Evolutionary conservation across 495 filamentous ascomycete genomes (phyloP), one percentile per base, ranked within the genome.

Genomic region (Penicillium turbatum): DNA sequence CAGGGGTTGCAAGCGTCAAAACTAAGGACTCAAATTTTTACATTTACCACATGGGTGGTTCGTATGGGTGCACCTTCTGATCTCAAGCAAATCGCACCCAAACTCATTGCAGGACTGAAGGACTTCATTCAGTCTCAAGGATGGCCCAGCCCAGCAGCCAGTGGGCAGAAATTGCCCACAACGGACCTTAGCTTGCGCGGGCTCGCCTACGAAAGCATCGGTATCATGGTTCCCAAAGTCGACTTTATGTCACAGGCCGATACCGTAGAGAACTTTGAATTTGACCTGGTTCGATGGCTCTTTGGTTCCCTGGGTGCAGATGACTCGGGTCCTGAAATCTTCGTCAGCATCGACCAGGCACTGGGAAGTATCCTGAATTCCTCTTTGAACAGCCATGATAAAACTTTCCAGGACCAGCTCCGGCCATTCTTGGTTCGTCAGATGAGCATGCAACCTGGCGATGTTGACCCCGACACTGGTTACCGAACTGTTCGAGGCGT

Each of bases 331-430:
- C 81, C 84, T 12, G 82, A 84, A 9, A 82, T 92, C 15, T 86
- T 86, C 21, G 83, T 96, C 49, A 93, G 89, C 66, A 87, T 97
- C 38, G 92, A 97, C 59, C 89, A 91, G 48, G 87, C 91, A 5
- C 72, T 98, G 2, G 89, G 89, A 37, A 90, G 84, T 48, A 79
- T 96, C 38, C 66, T 91, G 17, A 77, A 79, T 41, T 80, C 79
- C 9, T 82, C 85, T 45, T 61, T 79, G 24, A 63, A 73, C 29
- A 71, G 74, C 2, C 57, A 78, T 29, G 68, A 79, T 40, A 61
- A 68, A 48, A 65, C 67, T 9, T 65, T 82, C 5, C 68, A 73
- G 57, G 50, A 68, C 63, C 62, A 81, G 68, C 62, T 88, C 65
- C 63, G 82, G 57, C 59, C 70, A 67, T 76, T 91, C 30, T 75